phyloP scores from a whole-genome alignment of 345 rosid species.

The Trapa bicornis region DNA sequence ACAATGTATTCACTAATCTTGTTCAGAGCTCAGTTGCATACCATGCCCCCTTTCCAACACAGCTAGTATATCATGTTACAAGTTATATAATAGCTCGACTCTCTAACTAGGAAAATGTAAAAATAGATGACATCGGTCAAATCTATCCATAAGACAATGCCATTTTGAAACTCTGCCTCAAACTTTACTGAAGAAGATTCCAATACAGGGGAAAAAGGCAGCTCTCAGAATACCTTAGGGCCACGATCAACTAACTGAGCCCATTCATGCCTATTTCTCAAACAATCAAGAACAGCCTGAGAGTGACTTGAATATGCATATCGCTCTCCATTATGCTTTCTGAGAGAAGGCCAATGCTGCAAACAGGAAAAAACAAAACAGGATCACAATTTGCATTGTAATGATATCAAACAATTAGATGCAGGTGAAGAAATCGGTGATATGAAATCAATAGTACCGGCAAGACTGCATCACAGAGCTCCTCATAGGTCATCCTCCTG shows the following conservation, averaged over 20 bases:
- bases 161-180: not conserved
- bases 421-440: constrained; percentile 4
- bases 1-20: not conserved
- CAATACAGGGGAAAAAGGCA: not conserved
- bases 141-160: not conserved
- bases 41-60: not conserved
- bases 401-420: not conserved
- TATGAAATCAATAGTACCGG: constrained; percentile 44
- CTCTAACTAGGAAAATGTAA: not conserved
- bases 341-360: constrained; percentile 93
- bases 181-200: not conserved
- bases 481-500: constrained; percentile 82
- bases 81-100: not conserved
- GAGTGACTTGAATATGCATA: constrained; percentile 96
- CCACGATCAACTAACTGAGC: constrained; percentile 98
- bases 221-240: constrained; percentile 56
- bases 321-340: constrained; percentile 97
- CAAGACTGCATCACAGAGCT: constrained; percentile 87
- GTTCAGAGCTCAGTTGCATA: not conserved
- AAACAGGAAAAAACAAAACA: constrained; percentile 9
- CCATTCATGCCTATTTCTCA: constrained; percentile 96
- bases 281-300: constrained; percentile 98
- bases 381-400: not conserved
- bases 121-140: not conserved
- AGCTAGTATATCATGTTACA: not conserved